phyloP scores from a whole-genome alignment of 352 stramenopile genomes.

The Globisporangium perplexum region DNA sequence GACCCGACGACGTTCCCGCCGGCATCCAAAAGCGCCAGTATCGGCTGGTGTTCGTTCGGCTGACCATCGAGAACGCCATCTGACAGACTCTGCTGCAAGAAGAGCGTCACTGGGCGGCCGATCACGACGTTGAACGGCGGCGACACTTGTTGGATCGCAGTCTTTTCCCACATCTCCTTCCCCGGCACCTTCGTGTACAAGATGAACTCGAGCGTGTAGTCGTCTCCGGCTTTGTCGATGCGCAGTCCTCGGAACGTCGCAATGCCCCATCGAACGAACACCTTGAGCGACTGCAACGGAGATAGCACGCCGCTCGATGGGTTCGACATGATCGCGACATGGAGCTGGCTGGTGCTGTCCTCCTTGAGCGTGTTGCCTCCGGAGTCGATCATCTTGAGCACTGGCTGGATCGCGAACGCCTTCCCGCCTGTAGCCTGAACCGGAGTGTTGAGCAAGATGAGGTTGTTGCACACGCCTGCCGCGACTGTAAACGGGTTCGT shows the following conservation, averaged over 20 bases:
- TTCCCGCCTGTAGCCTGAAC: slow-evolving; percentile 47
- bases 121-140: slow-evolving; percentile 52
- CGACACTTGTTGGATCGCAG: slow-evolving; percentile 49
- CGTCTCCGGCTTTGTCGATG: slow-evolving; percentile 68
- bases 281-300: slow-evolving; percentile 32
- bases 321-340: slow-evolving; percentile 66
- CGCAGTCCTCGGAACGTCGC: slow-evolving; percentile 67
- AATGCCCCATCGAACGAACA: slow-evolving; percentile 38
- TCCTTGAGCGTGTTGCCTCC: slow-evolving; percentile 61
- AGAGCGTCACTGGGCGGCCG: slow-evolving; percentile 38
- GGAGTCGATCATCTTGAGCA: slow-evolving; percentile 73
- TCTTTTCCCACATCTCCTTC: slow-evolving; percentile 36
- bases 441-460: slow-evolving; percentile 41
- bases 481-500: slow-evolving; percentile 81
- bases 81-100: slow-evolving; percentile 43
- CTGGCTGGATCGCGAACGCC: slow-evolving; percentile 67
- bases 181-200: slow-evolving; percentile 44
- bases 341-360: slow-evolving; percentile 59
- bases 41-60: slow-evolving; percentile 60
- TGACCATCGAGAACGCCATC: slow-evolving; percentile 74
- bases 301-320: slow-evolving; percentile 48
- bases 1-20: slow-evolving; percentile 61
- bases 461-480: slow-evolving; percentile 35
- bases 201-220: slow-evolving; percentile 68
- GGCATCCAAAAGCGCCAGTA: slow-evolving; percentile 55